A percentile compares a stretch with the other conserved stretches of the same genome.
These are phyloP conservation scores for Lactarius deliciosus DNA, from an alignment of 768 basidiomycete species.

Conservation along the genomic window DNA sequence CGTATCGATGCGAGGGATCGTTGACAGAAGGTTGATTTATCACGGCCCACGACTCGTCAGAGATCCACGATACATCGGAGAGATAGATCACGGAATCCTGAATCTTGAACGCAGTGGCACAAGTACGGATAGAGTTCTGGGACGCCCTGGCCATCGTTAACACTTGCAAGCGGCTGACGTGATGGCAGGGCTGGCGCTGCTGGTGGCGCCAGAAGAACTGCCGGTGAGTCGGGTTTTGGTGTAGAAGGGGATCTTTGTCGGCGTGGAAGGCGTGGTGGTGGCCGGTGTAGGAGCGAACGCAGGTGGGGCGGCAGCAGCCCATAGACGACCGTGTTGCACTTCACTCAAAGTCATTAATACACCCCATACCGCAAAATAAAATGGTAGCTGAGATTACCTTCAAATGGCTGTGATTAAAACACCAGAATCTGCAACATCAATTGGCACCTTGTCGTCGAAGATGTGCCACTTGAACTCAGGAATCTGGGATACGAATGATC, in stretches of 20 bases:
- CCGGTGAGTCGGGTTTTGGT: conserved; percentile 14
- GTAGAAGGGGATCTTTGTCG: conserved; percentile 33
- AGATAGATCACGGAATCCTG: conserved; percentile 71
- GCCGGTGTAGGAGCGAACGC: conserved; percentile 44
- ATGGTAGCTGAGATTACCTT: conserved; percentile 44
- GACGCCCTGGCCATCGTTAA: conserved; percentile 12
- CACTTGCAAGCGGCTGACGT: conserved; percentile 14
- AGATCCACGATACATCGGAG: conserved; percentile 80
- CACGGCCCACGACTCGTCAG: conserved; percentile 65
- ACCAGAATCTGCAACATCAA: conserved; percentile 65
- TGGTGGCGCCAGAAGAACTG: conserved; percentile 1
- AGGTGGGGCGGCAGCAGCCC: conserved; percentile 43
- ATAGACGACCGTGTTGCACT: conserved; percentile 75
- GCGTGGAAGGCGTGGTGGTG: conserved; percentile 37
- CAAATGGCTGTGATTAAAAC: conserved; percentile 64
- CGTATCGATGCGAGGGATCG: conserved; percentile 36
- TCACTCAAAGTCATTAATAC: conserved; percentile 5
- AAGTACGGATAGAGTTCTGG: conserved; percentile 54
- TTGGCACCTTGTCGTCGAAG: conserved; percentile 64
- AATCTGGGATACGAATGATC: conserved; percentile 47
- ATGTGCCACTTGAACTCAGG: conserved; percentile 85
- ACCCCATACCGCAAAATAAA: not conserved
- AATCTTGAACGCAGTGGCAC: conserved; percentile 69
- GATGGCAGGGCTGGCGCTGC: conserved; percentile 3
- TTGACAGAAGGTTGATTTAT: conserved; percentile 37